Evolutionary conservation across 129 eudicot species (phyloP), one percentile per base, ranked within the genome.

Genomic region (Mikania micrantha): DNA sequence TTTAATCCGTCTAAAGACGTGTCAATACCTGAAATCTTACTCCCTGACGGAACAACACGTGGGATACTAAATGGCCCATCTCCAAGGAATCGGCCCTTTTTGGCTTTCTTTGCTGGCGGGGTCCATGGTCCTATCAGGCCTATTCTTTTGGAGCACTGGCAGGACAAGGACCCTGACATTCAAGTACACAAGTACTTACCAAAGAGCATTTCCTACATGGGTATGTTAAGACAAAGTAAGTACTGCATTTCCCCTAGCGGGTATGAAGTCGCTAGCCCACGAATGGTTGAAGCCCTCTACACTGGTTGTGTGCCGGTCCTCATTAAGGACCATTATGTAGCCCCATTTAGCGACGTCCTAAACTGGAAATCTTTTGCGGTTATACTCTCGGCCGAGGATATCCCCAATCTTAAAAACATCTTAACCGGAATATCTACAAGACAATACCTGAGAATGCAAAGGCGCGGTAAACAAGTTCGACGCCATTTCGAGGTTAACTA

Each of bases 201-300:
- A 3, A 81, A 81, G 27, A 84, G 84, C 0, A 72, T 73, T 1
- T 77, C 86, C 0, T 90, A 90, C 74, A 78, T 77, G 9, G 86
- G 62, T 11, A 75, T 82, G 85, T 36, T 90, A 61, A 60, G 85
- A 64, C 81, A 75, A 54, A 74, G 85, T 69, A 81, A 75, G 64
- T 90, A 66, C 63, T 90, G 97, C 82, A 74, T 90, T 22, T 90
- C 95, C 69, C 91, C 97, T 0, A 90, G 97, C 25, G 97, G 97
- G 28, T 84, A 84, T 38, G 97, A 90, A 34, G 97, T 90, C 50
- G 97, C 97, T 0, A 90, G 97, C 66, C 97, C 97, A 41, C 75
- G 97, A 62, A 80, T 90, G 85, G 97, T 87, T 24, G 97, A 90
- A 69, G 91, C 88, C 0, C 74, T 90, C 17, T 87, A 90, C 71